Percentiles rank a stretch among this genome's conserved stretches.
phyloP scores from a whole-genome alignment of 1,284 basidiomycete species.

The Dichomitus squalens region DNA sequence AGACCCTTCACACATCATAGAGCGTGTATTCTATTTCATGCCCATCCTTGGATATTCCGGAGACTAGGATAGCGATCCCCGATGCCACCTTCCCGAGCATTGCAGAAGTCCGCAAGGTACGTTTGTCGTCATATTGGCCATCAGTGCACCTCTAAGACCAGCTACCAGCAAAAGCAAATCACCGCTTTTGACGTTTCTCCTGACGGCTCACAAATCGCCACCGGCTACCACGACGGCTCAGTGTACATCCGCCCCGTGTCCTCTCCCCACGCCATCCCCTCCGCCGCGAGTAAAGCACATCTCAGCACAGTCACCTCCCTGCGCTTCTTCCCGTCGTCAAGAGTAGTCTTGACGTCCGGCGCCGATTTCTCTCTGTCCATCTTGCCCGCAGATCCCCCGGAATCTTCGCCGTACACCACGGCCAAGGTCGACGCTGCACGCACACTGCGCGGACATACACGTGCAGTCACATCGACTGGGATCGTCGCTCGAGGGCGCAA shows the following conservation, averaged over 20 bases:
- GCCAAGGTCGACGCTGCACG: constrained; percentile 48
- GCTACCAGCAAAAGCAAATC: constrained; percentile 41
- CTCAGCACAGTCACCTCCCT: constrained; percentile 57
- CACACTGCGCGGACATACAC: constrained; percentile 69
- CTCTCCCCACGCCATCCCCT: constrained; percentile 14
- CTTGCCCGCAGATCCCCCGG: constrained; percentile 52
- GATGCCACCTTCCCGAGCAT: constrained; percentile 48
- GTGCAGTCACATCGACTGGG: constrained; percentile 58
- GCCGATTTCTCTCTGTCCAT: constrained; percentile 65
- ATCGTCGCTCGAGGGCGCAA: constrained; percentile 69
- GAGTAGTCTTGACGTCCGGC: constrained; percentile 63
- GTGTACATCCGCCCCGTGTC: constrained; percentile 42
- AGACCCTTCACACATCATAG: constrained; percentile 16
- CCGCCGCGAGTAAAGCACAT: constrained; percentile 48
- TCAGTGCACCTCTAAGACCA: background rate
- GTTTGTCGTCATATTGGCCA: constrained; percentile 37
- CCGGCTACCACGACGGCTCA: constrained; percentile 60
- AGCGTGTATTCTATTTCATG: constrained; percentile 34
- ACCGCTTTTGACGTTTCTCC: constrained; percentile 64
- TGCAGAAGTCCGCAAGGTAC: constrained; percentile 40
- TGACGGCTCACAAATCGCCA: constrained; percentile 58
- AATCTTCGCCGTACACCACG: constrained; percentile 22
- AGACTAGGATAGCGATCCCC: constrained; percentile 48
- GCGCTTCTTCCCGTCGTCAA: constrained; percentile 65
- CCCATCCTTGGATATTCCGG: constrained; percentile 41